phyloP scores from a whole-genome alignment of 306 rosid genomes.

The Styphnolobium japonicum region DNA sequence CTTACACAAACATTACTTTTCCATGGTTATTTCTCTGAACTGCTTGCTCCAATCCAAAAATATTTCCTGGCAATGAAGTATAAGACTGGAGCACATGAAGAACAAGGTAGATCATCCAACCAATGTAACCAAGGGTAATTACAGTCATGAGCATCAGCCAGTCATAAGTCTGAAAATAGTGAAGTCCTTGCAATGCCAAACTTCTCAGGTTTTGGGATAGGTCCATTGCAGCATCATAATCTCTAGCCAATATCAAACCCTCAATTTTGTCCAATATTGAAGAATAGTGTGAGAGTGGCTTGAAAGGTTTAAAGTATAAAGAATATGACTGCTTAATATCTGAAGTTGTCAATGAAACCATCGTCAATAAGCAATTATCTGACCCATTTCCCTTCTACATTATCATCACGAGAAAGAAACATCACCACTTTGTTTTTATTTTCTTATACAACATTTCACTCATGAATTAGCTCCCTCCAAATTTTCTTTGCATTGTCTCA shows the following conservation, averaged over 20 bases:
- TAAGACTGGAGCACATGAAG: slow-evolving; percentile 87
- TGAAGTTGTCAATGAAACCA: slow-evolving; percentile 59
- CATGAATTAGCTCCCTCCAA: neutral
- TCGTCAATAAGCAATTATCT: slow-evolving; percentile 14
- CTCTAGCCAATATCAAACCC: slow-evolving; percentile 53
- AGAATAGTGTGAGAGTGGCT: slow-evolving; percentile 63
- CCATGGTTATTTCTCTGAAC: slow-evolving; percentile 43
- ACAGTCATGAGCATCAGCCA: slow-evolving; percentile 92
- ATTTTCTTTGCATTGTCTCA: neutral
- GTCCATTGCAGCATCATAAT: slow-evolving; percentile 69
- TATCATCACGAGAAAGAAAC: neutral
- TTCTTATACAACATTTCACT: neutral
- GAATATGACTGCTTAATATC: slow-evolving; percentile 72
- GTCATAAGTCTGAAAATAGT: slow-evolving; percentile 90
- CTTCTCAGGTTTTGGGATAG: slow-evolving; percentile 66
- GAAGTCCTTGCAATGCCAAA: slow-evolving; percentile 84
- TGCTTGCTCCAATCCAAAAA: slow-evolving; percentile 48
- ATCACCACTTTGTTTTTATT: neutral
- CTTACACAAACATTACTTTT: slow-evolving; percentile 63
- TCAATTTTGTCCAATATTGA: slow-evolving; percentile 67
- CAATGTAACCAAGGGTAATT: slow-evolving; percentile 79
- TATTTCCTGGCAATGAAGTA: slow-evolving; percentile 58
- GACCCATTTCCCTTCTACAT: neutral
- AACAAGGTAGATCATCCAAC: slow-evolving; percentile 85
- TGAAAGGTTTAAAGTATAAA: slow-evolving; percentile 76